A percentile compares a stretch with the other conserved stretches of the same genome.
Evolutionary conservation across 2,329 filamentous ascomycete genomes (phyloP).

Genomic region (Curvularia lunata): DNA sequence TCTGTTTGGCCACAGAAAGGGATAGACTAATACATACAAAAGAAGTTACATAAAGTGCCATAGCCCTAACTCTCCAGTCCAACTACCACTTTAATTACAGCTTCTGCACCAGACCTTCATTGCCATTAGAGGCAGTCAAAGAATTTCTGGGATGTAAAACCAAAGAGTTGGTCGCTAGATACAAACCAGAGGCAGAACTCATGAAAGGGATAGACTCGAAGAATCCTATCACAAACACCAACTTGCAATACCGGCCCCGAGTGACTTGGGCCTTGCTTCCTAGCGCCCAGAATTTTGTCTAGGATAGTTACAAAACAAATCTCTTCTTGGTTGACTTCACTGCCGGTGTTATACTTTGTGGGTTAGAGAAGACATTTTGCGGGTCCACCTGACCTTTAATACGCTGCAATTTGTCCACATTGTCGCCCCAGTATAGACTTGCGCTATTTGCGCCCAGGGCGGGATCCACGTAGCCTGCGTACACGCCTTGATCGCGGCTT

Average conservation of each 20-base stretch:
- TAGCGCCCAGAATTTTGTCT: background rate
- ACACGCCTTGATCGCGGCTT: conserved; percentile 52
- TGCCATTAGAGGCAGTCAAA: too few relatives aligned
- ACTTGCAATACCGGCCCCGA: background rate
- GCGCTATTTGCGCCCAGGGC: conserved; percentile 53
- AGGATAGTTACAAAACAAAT: background rate
- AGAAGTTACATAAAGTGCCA: background rate
- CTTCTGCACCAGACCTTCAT: background rate
- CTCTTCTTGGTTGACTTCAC: conserved; percentile 9
- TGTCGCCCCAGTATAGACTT: conserved; percentile 55
- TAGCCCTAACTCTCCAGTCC: background rate
- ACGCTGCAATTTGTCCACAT: conserved; percentile 42
- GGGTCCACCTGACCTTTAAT: conserved; percentile 53
- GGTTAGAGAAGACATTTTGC: conserved; percentile 46
- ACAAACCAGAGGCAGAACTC: background rate
- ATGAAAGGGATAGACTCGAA: background rate
- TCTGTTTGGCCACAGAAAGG: background rate
- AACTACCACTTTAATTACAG: background rate
- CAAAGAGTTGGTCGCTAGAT: background rate
- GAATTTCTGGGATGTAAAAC: background rate
- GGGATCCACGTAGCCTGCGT: conserved; percentile 61
- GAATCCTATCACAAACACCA: background rate
- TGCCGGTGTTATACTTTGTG: conserved; percentile 42
- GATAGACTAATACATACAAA: background rate
- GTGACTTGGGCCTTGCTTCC: background rate